Percentiles rank a stretch among this genome's conserved stretches.
Evolutionary conservation across 768 basidiomycete species (phyloP).

Genomic region (Suillus americanus): DNA sequence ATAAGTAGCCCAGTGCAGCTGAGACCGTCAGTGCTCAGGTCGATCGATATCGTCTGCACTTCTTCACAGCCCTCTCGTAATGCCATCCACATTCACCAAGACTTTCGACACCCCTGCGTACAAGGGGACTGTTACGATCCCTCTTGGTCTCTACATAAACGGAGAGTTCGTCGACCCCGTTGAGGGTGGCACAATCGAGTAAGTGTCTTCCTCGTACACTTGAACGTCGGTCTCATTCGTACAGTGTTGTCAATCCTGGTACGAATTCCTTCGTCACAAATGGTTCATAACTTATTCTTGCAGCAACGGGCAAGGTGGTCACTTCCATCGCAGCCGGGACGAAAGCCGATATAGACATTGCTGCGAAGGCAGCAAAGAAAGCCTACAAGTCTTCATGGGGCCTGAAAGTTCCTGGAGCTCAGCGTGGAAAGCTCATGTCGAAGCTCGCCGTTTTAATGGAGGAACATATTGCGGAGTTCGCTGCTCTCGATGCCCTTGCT

Average conservation of each 20-base stretch:
- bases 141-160: slow-evolving; percentile 71
- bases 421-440: slow-evolving; percentile 52
- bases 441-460: slow-evolving; percentile 69
- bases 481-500: slow-evolving; percentile 68
- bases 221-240: slow-evolving; percentile 4
- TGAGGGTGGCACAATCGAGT: slow-evolving; percentile 61
- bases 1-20: background rate
- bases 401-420: slow-evolving; percentile 46
- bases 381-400: slow-evolving; percentile 64
- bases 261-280: slow-evolving; percentile 12
- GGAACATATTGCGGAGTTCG: slow-evolving; percentile 53
- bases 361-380: slow-evolving; percentile 62
- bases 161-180: slow-evolving; percentile 50
- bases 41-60: background rate
- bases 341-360: slow-evolving; percentile 65
- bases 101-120: slow-evolving; percentile 53
- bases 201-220: slow-evolving; percentile 21
- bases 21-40: background rate
- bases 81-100: slow-evolving; percentile 42
- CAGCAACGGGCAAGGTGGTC: slow-evolving; percentile 62
- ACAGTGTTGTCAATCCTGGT: slow-evolving; percentile 58
- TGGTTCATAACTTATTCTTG: slow-evolving; percentile 6
- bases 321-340: slow-evolving; percentile 55
- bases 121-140: slow-evolving; percentile 56
- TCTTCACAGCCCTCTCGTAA: slow-evolving; percentile 14